Evolutionary conservation across 106 monocot genomes (phyloP), one percentile per base, ranked within the genome.

Genomic region (Xerophyta viscosa): DNA sequence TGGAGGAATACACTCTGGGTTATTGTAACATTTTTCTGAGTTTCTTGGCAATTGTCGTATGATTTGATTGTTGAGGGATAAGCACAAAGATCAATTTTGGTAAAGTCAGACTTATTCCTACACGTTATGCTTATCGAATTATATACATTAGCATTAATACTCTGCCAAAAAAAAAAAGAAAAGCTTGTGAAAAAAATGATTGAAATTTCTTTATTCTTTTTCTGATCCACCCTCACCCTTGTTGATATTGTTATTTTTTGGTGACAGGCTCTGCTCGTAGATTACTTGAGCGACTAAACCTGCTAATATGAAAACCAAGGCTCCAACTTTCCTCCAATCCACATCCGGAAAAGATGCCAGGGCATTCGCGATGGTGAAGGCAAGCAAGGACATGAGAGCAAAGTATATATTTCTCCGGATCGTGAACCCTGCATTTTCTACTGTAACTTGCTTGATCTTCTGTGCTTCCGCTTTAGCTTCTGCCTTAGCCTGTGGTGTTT

Each of bases 251-350:
- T 79, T 63, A 20, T 44, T 27, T 51, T 47, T 24, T 18, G 46
- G 49, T 46, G 80, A 80, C 44, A 87, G 49, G 29, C 61, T 70
- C 50, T 75, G 58, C 84, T 93, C 87, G 27, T 87, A 84, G 27
- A 75, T 50, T 43, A 80, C 57, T 63, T 88, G 83, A 0, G 77
- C 72, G 37, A 88, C 53, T 58, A 87, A 61, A 24, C 83, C 87
- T 20, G 75, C 28, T 6, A 80, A 57, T 48, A 93, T 77, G 36
- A 93, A 73, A 3, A 37, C 62, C 36, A 87, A 44, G 23, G 80
- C 77, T 15, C 62, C 72, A 44, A 84, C 65, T 54, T 75, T 80
- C 30, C 69, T 28, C 93, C 83, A 84, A 12, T 93, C 83, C 31
- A 81, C 77, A 23, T 70, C 63, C 2, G 62, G 56, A 44, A 62